Base-by-base conservation (phyloP, 495 filamentous ascomycete species). In the Chaetomium tenue region DNA sequence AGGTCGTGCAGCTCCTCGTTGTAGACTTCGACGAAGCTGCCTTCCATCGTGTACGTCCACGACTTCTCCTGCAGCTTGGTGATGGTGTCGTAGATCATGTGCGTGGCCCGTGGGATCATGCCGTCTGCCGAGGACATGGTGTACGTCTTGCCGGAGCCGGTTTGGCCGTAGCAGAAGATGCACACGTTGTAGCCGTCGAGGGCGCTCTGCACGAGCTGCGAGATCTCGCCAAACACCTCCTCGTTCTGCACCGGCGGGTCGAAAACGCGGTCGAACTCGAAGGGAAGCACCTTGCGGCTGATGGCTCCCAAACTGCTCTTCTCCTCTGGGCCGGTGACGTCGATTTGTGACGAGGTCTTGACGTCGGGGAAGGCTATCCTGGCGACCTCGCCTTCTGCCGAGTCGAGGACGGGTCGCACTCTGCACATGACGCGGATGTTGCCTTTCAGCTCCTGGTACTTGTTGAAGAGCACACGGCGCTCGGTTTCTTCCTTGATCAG, bases 151-250 rank as follows among this genome's bases (percentile, higher is more conserved):
- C 94, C 94, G 40, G 92, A 93, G 4, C 94, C 94, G 5, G 94
- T 98, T 73, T 99, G 94, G 42, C 94, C 94, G 73, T 99, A 99
- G 74, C 92, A 97, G 79, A 99, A 97, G 66, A 99, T 98, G 76
- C 93, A 97, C 40, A 99, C 94, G 72, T 99, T 99, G 77, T 97
- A 98, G 18, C 94, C 94, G 73, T 99, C 94, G 52, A 99, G 81
- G 1, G 95, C 95, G 66, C 89, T 92, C 78, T 99, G 94, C 15
- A 99, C 92, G 25, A 99, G 85, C 70, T 99, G 95, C 63, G 91
- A 94, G 77, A 98, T 98, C 71, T 97, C 94, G 63, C 91, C 93
- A 73, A 98, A 99, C 9, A 99, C 87, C 62, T 96, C 89, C 26
- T 83, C 82, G 71, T 99, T 99, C 68, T 87, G 83, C 8, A 87